phyloP scores from a whole-genome alignment of 495 filamentous ascomycete species.

The Jackrogersella minutella region DNA sequence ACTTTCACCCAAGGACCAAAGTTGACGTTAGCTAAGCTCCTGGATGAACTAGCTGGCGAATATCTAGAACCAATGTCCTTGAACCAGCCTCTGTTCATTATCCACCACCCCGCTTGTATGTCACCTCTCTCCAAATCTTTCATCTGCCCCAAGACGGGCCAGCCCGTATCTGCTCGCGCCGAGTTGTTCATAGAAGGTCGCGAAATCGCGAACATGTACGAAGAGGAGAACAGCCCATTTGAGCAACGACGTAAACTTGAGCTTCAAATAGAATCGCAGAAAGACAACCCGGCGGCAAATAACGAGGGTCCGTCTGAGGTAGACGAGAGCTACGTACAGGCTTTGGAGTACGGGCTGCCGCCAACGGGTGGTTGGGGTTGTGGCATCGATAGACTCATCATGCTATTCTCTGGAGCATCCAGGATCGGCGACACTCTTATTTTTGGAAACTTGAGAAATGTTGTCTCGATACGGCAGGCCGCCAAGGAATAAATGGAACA shows the following conservation, averaged over 20 bases:
- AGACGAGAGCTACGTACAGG: slow-evolving; percentile 85
- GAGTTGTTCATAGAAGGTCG: slow-evolving; percentile 85
- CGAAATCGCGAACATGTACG: slow-evolving; percentile 94
- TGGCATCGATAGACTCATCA: slow-evolving; percentile 86
- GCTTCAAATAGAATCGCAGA: slow-evolving; percentile 54
- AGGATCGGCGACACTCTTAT: slow-evolving; percentile 83
- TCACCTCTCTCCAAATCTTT: slow-evolving; percentile 93
- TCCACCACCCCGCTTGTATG: slow-evolving; percentile 88
- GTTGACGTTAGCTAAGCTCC: slow-evolving; percentile 76
- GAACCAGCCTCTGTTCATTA: slow-evolving; percentile 82
- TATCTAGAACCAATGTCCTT: slow-evolving; percentile 78
- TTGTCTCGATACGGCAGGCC: slow-evolving; percentile 51
- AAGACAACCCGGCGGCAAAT: slow-evolving; percentile 26
- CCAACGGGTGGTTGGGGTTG: slow-evolving; percentile 97
- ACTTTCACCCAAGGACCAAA: slow-evolving; percentile 59
- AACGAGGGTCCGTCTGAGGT: slow-evolving; percentile 51
- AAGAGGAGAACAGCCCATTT: slow-evolving; percentile 94
- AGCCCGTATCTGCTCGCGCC: slow-evolving; percentile 75
- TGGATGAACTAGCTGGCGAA: slow-evolving; percentile 78
- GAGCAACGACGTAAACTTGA: slow-evolving; percentile 86
- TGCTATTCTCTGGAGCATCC: slow-evolving; percentile 80
- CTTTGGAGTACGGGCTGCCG: slow-evolving; percentile 86
- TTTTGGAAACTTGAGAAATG: slow-evolving; percentile 86
- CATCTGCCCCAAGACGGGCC: slow-evolving; percentile 64
- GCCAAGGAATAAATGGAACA: no score